These are phyloP conservation scores for Neopestalotiopsis sp. DNA, from an alignment of 2,329 filamentous ascomycete genomes.

Conservation along the genomic window DNA sequence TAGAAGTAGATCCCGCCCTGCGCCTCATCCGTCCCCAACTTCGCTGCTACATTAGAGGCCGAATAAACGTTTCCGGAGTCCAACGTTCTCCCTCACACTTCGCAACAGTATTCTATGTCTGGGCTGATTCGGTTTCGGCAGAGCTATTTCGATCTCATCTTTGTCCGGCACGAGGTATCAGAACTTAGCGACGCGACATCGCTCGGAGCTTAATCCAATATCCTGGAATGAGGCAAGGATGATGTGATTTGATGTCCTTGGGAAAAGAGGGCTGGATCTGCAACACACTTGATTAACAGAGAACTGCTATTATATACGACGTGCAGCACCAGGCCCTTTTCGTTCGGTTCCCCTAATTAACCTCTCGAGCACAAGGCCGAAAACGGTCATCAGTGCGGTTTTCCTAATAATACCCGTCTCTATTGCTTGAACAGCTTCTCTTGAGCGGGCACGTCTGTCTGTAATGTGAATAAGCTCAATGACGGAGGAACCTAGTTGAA, in stretches of 20 bases:
- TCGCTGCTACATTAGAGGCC: background rate
- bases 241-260: background rate
- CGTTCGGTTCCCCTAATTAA: background rate
- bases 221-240: background rate
- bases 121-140: background rate
- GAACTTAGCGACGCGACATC: conserved; percentile 1
- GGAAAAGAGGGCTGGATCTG: background rate
- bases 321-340: background rate
- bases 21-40: background rate
- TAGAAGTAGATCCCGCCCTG: background rate
- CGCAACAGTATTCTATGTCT: background rate
- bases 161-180: background rate
- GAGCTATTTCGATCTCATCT: background rate
- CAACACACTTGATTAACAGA: background rate
- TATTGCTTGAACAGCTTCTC: background rate
- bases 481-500: no score
- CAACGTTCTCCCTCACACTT: background rate
- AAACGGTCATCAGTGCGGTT: background rate
- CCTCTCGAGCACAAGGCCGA: background rate
- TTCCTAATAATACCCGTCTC: background rate
- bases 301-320: background rate
- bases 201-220: conserved; percentile 1
- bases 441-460: background rate
- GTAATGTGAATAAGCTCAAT: no score
- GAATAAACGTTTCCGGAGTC: background rate